Percentiles rank a stretch among this genome's conserved stretches.
phyloP scores from a whole-genome alignment of 73 alveolate species.

The Tetrahymena malaccensis region DNA sequence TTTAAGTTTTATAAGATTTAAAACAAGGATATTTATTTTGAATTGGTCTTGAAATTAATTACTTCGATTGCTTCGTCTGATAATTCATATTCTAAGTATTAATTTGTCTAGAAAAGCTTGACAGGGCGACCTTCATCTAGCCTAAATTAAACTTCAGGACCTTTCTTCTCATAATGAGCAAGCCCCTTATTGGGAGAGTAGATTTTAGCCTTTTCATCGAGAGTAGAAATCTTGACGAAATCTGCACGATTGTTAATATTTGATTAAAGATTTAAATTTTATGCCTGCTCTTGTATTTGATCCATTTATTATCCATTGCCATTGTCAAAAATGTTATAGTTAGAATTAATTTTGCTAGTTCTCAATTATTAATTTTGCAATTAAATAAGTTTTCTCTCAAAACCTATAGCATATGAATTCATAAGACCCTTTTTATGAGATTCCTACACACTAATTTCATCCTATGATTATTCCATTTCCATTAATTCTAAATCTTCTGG shows the following conservation, averaged over 20 bases:
- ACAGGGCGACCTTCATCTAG: neutral
- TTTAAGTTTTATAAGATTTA: too few relatives aligned
- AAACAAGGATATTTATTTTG: too few relatives aligned
- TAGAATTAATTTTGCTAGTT: neutral
- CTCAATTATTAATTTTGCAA: neutral
- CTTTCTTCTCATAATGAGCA: neutral
- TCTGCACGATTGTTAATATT: neutral
- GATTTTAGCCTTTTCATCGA: neutral
- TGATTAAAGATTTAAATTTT: neutral
- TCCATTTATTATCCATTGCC: neutral
- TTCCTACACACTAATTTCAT: neutral
- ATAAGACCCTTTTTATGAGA: neutral
- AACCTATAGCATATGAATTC: neutral
- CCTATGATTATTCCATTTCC: neutral
- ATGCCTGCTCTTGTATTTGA: neutral
- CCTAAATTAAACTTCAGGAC: neutral
- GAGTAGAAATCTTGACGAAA: neutral
- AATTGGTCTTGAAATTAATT: neutral
- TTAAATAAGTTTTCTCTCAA: neutral
- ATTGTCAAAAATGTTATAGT: neutral
- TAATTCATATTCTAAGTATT: neutral
- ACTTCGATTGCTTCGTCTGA: neutral
- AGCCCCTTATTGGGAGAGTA: neutral
- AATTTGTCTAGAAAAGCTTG: neutral
- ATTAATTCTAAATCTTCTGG: neutral